These are phyloP conservation scores for Mortierella sp. DNA, from an alignment of 371 early-diverging fungal species.

Conservation along the genomic window DNA sequence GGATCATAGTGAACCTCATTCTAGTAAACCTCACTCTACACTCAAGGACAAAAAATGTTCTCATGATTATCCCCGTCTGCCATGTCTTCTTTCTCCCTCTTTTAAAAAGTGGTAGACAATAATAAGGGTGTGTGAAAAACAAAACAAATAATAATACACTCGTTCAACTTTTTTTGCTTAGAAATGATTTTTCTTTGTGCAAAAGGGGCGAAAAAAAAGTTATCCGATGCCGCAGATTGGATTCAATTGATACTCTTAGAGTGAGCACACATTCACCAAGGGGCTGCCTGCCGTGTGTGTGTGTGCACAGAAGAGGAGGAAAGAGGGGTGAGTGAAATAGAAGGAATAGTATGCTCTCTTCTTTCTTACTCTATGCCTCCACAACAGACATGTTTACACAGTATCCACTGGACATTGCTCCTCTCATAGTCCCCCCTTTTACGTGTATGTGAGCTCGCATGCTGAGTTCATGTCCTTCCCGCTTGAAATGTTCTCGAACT, in stretches of 20 bases:
- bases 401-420: too few species aligned
- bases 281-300: neutral
- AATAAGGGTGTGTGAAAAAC: slow-evolving; percentile 9
- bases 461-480: neutral
- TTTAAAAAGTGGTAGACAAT: neutral
- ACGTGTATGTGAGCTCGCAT: neutral
- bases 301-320: neutral
- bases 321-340: slow-evolving; percentile 5
- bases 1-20: too few species aligned
- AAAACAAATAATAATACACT: neutral
- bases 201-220: neutral
- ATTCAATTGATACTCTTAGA: neutral
- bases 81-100: neutral
- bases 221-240: neutral
- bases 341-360: neutral
- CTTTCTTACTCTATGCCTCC: neutral
- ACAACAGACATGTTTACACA: neutral
- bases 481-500: neutral
- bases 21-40: too few species aligned
- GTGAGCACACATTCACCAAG: neutral
- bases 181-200: neutral
- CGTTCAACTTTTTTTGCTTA: neutral
- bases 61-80: neutral
- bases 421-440: neutral
- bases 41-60: neutral